Evolutionary conservation across 352 stramenopile genomes (phyloP).

Genomic region (Elongisporangium senticosum): DNA sequence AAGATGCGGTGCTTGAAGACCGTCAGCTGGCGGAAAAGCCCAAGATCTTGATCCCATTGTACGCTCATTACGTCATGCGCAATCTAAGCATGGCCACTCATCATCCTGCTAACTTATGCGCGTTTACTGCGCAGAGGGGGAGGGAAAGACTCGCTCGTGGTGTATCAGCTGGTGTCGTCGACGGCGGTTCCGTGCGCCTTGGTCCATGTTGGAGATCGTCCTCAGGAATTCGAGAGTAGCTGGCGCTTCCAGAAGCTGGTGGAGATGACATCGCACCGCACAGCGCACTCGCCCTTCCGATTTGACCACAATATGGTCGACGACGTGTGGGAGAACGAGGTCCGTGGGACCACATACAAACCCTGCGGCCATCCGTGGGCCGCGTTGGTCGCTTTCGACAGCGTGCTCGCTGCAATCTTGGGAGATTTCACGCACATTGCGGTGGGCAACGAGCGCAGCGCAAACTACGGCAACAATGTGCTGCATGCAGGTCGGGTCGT

Average conservation of each 20-base stretch:
- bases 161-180: constrained; percentile 21
- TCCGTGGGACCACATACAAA: constrained; percentile 18
- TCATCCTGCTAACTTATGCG: background rate
- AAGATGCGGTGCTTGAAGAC: constrained; percentile 12
- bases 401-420: constrained; percentile 23
- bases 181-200: constrained; percentile 21
- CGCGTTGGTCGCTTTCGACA: constrained; percentile 32
- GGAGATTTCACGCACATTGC: constrained; percentile 26
- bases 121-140: constrained; percentile 16
- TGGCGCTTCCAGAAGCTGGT: constrained; percentile 26
- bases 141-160: constrained; percentile 32
- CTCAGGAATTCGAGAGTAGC: constrained; percentile 24
- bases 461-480: constrained; percentile 36
- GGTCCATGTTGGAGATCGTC: constrained; percentile 28
- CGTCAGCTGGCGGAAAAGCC: constrained; percentile 15
- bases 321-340: constrained; percentile 21
- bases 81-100: background rate
- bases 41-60: constrained; percentile 27
- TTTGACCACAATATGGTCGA: constrained; percentile 32
- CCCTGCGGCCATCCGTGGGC: constrained; percentile 30
- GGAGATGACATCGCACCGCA: constrained; percentile 21
- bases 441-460: constrained; percentile 35
- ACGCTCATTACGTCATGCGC: constrained; percentile 6
- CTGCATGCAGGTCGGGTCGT: constrained; percentile 21
- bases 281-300: constrained; percentile 10